Base-by-base conservation (phyloP, 495 filamentous ascomycete species). In the Aspergillus bridgeri region DNA sequence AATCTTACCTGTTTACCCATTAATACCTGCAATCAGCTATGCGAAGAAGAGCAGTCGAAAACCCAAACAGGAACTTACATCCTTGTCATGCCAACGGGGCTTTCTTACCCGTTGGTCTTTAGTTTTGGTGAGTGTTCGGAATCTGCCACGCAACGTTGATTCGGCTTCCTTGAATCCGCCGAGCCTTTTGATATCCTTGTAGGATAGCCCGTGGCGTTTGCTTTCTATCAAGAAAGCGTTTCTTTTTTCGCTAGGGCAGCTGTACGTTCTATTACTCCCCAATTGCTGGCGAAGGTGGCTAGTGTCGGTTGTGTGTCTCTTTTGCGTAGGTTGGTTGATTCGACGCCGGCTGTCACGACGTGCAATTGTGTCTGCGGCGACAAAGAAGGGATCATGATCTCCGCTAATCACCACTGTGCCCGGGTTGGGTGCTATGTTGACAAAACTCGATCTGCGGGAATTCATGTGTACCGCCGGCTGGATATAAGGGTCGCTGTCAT, bases 111-210 rank as follows among this genome's bases (percentile, higher is more conserved):
- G 75, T 54, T 90, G 79, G 46, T 84, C 81, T 56, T 88, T 88
- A 1, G 76, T 64, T 71, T 96, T 96, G 1, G 89, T 96, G 61
- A 96, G 68, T 1, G 85, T 89, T 13, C 92, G 81, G 56, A 83
- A 89, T 9, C 92, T 78, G 1, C 92, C 92, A 17, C 92, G 83
- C 13, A 97, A 77, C 3, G 92, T 96, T 11, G 90, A 94, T 68
- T 96, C 92, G 9, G 91, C 89, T 65, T 93, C 90, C 8, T 73
- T 78, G 58, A 91, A 89, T 0, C 80, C 75, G 0, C 89, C 87
- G 6, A 76, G 61, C 5, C 66, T 67, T 48, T 86, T 86, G 64
- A 97, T 96, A 24, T 90, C 82, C 58, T 84, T 88, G 76, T 96
- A 97, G 5, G 89, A 86, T 63, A 88, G 73, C 0, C 89, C 89